phyloP scores from a whole-genome alignment of 2,329 filamentous ascomycete species.

The Penicillium brevicompactum region DNA sequence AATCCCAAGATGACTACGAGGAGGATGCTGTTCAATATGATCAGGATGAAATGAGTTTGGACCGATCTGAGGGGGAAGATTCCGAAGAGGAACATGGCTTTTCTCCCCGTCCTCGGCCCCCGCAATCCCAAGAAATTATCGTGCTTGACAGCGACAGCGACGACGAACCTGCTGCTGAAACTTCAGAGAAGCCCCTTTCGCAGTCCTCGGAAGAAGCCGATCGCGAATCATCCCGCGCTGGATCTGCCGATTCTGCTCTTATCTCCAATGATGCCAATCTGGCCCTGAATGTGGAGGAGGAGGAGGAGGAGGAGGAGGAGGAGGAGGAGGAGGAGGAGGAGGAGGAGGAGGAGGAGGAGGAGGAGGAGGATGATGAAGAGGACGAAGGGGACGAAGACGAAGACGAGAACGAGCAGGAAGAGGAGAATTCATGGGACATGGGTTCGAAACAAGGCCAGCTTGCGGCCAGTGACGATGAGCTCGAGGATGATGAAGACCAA shows the following conservation, averaged over 20 bases:
- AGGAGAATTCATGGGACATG: not conserved
- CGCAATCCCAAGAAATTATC: constrained; percentile 37
- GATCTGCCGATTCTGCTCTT: not conserved
- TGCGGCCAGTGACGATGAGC: not conserved
- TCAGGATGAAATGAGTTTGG: constrained; percentile 11
- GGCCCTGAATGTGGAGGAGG: constrained; percentile 2
- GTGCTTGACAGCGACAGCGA: constrained; percentile 47
- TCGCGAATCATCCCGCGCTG: constrained; percentile 1
- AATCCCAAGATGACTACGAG: constrained; percentile 15
- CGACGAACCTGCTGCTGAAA: constrained; percentile 31
- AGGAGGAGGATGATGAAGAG: constrained; percentile 2
- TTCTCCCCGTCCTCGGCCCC: constrained; percentile 12
- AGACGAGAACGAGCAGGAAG: not conserved
- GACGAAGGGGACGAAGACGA: constrained; percentile 2
- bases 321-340: not conserved
- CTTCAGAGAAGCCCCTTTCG: not conserved
- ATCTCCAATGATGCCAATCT: not conserved
- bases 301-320: constrained; percentile 1
- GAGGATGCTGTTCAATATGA: constrained; percentile 15
- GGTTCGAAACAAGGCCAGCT: not conserved
- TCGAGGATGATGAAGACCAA: not conserved
- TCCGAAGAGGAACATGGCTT: constrained; percentile 5
- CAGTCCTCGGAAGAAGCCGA: not conserved
- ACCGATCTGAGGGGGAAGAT: constrained; percentile 18
- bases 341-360: constrained; percentile 1